These are phyloP conservation scores for Entophlyctis luteolus DNA, from an alignment of 192 early-diverging fungal species.

Conservation along the genomic window DNA sequence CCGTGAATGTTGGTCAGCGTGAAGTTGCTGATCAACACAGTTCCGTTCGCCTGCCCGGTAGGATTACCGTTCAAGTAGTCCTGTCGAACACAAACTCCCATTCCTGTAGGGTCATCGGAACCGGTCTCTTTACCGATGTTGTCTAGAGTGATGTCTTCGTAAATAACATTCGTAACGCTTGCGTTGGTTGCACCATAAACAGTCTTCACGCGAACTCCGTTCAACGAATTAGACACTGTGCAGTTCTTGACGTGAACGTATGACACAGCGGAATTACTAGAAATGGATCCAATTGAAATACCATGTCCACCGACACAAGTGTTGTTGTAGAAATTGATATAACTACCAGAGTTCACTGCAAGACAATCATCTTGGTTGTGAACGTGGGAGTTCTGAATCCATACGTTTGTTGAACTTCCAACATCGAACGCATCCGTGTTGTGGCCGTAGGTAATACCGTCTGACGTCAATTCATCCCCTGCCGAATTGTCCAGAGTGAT, in stretches of 20 bases:
- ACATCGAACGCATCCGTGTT: constrained; percentile 21
- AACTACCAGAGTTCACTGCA: too few species aligned
- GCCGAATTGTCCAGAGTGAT: constrained; percentile 3
- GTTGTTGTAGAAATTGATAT: constrained; percentile 42
- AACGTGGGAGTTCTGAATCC: constrained; percentile 34
- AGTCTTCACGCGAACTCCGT: constrained; percentile 49
- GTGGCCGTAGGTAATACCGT: constrained; percentile 7
- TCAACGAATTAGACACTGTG: constrained; percentile 25
- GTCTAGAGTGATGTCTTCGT: constrained; percentile 37
- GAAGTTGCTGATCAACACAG: constrained; percentile 37
- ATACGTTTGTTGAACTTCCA: neutral
- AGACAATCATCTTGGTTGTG: too few species aligned
- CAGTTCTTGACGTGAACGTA: constrained; percentile 32
- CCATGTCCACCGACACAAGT: constrained; percentile 40
- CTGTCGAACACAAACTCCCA: constrained; percentile 43
- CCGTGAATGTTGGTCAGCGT: constrained; percentile 9
- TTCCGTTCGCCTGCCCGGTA: constrained; percentile 33
- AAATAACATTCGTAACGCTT: constrained; percentile 44
- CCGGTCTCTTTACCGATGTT: too few species aligned
- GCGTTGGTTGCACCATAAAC: constrained; percentile 35
- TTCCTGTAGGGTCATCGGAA: too few species aligned
- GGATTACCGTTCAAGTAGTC: constrained; percentile 44
- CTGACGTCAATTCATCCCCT: too few species aligned
- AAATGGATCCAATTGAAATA: constrained; percentile 35
- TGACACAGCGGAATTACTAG: too few species aligned